Conservation (phyloP, 257 asterid genomes). For the Solanum microdontum region DNA sequence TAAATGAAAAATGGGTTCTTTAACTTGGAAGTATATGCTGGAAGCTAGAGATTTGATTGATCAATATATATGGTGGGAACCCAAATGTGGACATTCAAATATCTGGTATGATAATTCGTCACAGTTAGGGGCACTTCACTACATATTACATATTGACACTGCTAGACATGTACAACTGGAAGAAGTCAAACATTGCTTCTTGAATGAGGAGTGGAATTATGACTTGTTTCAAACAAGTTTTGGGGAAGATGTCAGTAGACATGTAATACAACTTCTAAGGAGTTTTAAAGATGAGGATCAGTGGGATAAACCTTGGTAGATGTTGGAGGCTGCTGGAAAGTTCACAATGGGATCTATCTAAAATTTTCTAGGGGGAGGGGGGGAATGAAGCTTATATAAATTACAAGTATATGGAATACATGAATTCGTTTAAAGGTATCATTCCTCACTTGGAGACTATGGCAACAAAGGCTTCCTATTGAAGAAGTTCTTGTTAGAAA, state of each 20-base stretch:
- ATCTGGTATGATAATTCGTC: background rate
- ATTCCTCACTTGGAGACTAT: background rate
- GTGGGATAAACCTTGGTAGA: background rate
- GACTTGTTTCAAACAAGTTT: too few species aligned
- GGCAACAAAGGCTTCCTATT: background rate
- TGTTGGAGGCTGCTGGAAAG: background rate
- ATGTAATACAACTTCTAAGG: too few species aligned
- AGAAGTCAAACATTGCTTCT: too few species aligned
- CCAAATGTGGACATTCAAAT: background rate
- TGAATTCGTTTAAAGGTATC: too few species aligned
- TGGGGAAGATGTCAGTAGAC: background rate
- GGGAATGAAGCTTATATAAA: background rate
- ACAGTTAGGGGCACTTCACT: background rate
- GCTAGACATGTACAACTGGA: background rate
- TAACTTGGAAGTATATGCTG: background rate
- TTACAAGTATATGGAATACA: too few species aligned
- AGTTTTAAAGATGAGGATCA: background rate
- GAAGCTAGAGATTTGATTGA: background rate
- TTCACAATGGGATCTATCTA: background rate
- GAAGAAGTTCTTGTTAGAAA: background rate
- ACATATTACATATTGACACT: too few species aligned
- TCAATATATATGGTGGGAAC: background rate
- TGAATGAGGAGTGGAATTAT: background rate
- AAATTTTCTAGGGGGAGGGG: background rate
- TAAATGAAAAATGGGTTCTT: background rate